phyloP scores from a whole-genome alignment of 495 filamentous ascomycete species.

The Cercophora newfieldiana region DNA sequence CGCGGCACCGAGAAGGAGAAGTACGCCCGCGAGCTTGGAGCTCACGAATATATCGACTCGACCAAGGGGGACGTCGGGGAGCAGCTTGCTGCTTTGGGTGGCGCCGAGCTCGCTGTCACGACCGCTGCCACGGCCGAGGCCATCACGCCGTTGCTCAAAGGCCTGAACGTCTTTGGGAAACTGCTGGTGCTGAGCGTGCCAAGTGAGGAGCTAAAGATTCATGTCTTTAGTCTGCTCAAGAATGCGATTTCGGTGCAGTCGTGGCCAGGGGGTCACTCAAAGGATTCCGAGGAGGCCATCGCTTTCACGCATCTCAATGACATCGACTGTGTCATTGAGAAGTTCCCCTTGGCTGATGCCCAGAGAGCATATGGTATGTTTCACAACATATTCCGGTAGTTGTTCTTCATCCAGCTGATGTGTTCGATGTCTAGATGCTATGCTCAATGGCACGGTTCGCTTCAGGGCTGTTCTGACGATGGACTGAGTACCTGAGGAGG shows the following conservation, averaged over 20 bases:
- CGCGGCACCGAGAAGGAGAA: conserved; percentile 56
- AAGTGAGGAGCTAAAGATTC: conserved; percentile 13
- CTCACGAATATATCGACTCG: conserved; percentile 66
- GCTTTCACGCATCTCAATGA: conserved; percentile 56
- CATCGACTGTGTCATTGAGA: conserved; percentile 64
- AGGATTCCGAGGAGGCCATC: conserved; percentile 67
- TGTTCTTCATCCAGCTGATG: not conserved
- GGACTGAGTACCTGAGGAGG: too few relatives aligned
- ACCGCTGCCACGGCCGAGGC: conserved; percentile 60
- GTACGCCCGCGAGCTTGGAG: conserved; percentile 62
- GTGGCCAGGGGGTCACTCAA: conserved; percentile 63
- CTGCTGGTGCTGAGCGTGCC: conserved; percentile 35
- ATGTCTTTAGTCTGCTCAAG: conserved; percentile 11
- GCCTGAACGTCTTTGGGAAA: conserved; percentile 57
- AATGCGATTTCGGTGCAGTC: conserved; percentile 50
- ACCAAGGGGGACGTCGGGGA: conserved; percentile 52
- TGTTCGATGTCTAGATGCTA: conserved; percentile 11
- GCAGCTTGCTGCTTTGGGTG: conserved; percentile 59
- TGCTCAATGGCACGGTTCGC: conserved; percentile 17
- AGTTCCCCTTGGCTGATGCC: conserved; percentile 57
- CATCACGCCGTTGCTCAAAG: conserved; percentile 56
- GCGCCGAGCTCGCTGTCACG: conserved; percentile 60
- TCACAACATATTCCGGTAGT: not conserved
- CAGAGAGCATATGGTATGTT: conserved; percentile 47
- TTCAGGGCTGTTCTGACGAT: too few relatives aligned